phyloP scores from a whole-genome alignment of 306 rosid genomes.

The Casuarina equisetifolia region DNA sequence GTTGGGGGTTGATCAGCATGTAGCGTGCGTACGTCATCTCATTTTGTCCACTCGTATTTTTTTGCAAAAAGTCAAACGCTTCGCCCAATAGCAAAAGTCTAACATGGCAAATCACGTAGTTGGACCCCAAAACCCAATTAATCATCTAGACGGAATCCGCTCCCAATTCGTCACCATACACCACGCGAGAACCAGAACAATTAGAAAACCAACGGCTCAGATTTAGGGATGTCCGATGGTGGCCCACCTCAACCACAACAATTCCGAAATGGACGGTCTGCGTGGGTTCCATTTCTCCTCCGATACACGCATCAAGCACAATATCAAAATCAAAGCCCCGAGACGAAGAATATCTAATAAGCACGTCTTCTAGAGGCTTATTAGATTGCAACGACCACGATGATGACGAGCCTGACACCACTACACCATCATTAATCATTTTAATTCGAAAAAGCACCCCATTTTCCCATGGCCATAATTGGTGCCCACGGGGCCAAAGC shows the following conservation, averaged over 20 bases:
- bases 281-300: not conserved
- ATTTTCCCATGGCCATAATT: not conserved
- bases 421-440: conserved; percentile 57
- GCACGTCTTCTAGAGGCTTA: conserved; percentile 40
- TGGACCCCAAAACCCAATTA: conserved; percentile 27
- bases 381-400: conserved; percentile 35
- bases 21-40: conserved; percentile 42
- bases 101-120: not conserved
- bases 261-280: conserved; percentile 11
- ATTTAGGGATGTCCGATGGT: conserved; percentile 19
- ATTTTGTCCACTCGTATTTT: conserved; percentile 10
- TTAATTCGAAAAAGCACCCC: conserved; percentile 2
- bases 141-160: not conserved
- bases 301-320: not conserved
- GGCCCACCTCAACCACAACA: conserved; percentile 28
- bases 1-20: conserved; percentile 33
- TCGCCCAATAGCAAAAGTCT: conserved; percentile 18
- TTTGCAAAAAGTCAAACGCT: conserved; percentile 27
- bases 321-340: not conserved
- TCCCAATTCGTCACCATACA: not conserved
- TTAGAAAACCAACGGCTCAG: conserved; percentile 19
- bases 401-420: conserved; percentile 89
- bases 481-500: not conserved
- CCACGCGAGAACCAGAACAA: not conserved
- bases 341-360: not conserved